Base-by-base conservation (phyloP, 495 filamentous ascomycete genomes). In the Hypomontagnella monticulosa region DNA sequence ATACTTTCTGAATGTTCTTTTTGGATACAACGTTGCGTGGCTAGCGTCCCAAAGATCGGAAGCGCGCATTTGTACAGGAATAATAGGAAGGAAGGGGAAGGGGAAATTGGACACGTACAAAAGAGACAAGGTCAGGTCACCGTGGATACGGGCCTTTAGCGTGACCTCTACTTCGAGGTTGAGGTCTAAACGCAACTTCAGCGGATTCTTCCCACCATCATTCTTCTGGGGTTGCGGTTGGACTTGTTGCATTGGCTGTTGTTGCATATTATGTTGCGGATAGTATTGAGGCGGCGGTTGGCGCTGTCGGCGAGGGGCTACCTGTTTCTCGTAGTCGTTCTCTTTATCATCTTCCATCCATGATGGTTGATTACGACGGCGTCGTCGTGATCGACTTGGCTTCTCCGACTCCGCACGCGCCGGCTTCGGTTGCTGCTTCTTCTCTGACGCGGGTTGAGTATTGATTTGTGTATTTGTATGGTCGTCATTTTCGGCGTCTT, bases 101-200 rank as follows among this genome's bases (percentile, higher is more conserved):
- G 23, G 47, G 11, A 65, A 14, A 8, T 14, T 8, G 18, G 43
- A n/a, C 34, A 78, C 91, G 79, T 81, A 94, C 92, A 97, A 84
- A 67, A 97, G 81, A 50, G 89, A 88, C 51, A 97, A 73, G 37
- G 91, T 95, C 70, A 96, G 79, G 81, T 96, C 93, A 76, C 93
- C 92, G 70, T 94, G 90, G 73, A 97, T 95, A 79, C 91, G 91
- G 15, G 93, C 93, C 85, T 96, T 96, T 1, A 97, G 80, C 73
- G 93, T 88, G 32, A 96, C 88, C 81, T 96, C 90, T 66, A 96
- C 86, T 73, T 97, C 93, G 46, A 97, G 78, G 77, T 96, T 96
- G 49, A 96, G 73, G 73, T 96, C 92, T 54, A 97, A 75, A 51
- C 93, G 76, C 78, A 97, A 67, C 67, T 86, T 82, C 61, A 97